Percentiles rank a stretch among this genome's conserved stretches.
These are phyloP conservation scores for Paramecium octaurelia DNA, from an alignment of 73 alveolate genomes.

Conservation along the genomic window DNA sequence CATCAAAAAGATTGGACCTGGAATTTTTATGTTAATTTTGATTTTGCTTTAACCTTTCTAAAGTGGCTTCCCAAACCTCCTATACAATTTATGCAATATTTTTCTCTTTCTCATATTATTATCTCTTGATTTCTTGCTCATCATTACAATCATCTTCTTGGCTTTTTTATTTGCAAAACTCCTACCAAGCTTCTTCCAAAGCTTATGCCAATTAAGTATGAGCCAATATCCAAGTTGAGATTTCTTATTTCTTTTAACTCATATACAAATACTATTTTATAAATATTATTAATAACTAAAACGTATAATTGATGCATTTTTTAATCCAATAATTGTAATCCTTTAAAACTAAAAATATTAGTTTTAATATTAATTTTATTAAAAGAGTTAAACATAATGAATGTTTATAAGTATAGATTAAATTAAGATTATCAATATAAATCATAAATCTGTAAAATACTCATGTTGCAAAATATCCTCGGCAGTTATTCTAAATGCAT, in stretches of 20 bases:
- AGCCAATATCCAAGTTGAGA: conserved; percentile 33
- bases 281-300: background rate
- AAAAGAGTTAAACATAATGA: background rate
- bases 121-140: background rate
- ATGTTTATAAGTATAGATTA: background rate
- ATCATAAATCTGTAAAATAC: background rate
- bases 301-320: background rate
- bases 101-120: background rate
- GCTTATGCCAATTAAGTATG: conserved; percentile 14
- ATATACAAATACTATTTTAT: background rate
- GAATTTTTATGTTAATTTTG: background rate
- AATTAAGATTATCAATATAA: background rate
- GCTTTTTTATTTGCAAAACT: background rate
- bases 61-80: conserved; percentile 8
- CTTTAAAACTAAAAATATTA: background rate
- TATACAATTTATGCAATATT: background rate
- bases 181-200: background rate
- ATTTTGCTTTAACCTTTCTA: background rate
- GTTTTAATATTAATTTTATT: too few relatives aligned
- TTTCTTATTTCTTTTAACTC: background rate
- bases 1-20: background rate
- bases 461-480: background rate
- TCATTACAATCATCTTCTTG: background rate
- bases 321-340: background rate
- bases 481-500: background rate